A percentile compares a stretch with the other conserved stretches of the same genome.
phyloP scores from a whole-genome alignment of 2,329 filamentous ascomycete species.

The Apiospora phragmitis region DNA sequence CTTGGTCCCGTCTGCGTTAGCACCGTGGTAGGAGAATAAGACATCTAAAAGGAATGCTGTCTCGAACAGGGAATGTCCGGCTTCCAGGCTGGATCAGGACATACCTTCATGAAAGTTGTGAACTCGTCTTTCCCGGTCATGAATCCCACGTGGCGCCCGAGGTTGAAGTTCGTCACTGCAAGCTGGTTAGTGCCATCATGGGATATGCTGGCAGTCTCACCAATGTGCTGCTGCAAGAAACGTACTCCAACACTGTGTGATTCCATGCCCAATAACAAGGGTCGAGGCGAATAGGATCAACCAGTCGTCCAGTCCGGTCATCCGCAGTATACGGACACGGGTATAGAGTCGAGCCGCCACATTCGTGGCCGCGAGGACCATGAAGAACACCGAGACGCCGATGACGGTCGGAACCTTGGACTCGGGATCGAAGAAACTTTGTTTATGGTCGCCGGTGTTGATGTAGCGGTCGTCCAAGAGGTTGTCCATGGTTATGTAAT shows the following conservation, averaged over 20 bases:
- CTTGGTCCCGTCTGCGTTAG: conserved; percentile 19
- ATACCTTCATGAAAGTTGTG: background rate
- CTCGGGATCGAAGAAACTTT: background rate
- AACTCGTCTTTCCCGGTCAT: background rate
- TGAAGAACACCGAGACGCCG: background rate
- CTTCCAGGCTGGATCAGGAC: background rate
- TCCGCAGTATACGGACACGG: background rate
- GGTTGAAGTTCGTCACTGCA: conserved; percentile 4
- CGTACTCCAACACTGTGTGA: background rate
- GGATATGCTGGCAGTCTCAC: background rate
- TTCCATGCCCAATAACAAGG: background rate
- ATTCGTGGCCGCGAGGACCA: background rate
- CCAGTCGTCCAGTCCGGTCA: conserved; percentile 5
- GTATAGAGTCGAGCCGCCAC: background rate
- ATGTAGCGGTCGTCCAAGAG: background rate
- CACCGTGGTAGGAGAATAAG: background rate
- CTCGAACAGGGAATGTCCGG: no score
- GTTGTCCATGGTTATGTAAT: background rate
- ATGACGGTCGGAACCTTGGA: background rate
- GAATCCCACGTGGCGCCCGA: conserved; percentile 10
- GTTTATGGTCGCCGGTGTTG: background rate
- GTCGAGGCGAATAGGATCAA: background rate
- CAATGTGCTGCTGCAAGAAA: background rate
- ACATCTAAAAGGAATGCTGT: background rate
- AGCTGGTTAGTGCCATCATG: background rate